phyloP scores from a whole-genome alignment of 2,329 filamentous ascomycete genomes.

The Pleoardoris graminearum region DNA sequence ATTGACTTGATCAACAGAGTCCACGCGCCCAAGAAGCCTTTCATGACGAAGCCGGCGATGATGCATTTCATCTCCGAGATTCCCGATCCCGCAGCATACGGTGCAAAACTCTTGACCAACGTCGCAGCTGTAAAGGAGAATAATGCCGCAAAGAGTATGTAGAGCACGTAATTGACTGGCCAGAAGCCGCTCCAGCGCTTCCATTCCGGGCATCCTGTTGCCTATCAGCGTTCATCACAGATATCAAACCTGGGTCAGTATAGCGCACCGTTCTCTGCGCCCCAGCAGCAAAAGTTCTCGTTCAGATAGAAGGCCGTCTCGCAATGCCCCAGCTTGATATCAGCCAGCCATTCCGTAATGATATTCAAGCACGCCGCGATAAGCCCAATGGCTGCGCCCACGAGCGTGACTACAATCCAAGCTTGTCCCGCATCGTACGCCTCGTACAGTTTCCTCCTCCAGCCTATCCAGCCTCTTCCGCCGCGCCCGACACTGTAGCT shows the following conservation, averaged over 20 bases:
- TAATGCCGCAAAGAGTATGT: constrained; percentile 79
- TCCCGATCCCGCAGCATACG: constrained; percentile 93
- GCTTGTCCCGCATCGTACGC: constrained; percentile 95
- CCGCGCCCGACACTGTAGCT: constrained; percentile 69
- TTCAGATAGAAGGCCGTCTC: constrained; percentile 95
- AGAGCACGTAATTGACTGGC: constrained; percentile 82
- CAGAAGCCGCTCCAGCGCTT: constrained; percentile 80
- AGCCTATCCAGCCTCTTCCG: constrained; percentile 62
- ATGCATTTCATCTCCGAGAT: constrained; percentile 99
- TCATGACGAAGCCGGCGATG: constrained; percentile 98
- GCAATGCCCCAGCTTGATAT: constrained; percentile 96
- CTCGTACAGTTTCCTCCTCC: constrained; percentile 79
- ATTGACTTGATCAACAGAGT: constrained; percentile 94
- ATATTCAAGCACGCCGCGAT: constrained; percentile 95
- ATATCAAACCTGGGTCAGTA: too few relatives aligned
- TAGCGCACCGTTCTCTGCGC: constrained; percentile 77
- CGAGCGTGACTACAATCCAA: constrained; percentile 95
- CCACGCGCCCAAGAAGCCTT: constrained; percentile 90
- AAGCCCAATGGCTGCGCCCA: constrained; percentile 87
- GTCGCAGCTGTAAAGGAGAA: constrained; percentile 83
- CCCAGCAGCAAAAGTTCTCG: constrained; percentile 97
- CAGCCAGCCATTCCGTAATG: constrained; percentile 92
- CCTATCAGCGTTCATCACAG: constrained; percentile 16
- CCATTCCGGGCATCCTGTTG: constrained; percentile 80
- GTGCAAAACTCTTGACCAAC: constrained; percentile 87